Evolutionary conservation across 345 rosid species (phyloP).

Genomic region (Citrus medica): DNA sequence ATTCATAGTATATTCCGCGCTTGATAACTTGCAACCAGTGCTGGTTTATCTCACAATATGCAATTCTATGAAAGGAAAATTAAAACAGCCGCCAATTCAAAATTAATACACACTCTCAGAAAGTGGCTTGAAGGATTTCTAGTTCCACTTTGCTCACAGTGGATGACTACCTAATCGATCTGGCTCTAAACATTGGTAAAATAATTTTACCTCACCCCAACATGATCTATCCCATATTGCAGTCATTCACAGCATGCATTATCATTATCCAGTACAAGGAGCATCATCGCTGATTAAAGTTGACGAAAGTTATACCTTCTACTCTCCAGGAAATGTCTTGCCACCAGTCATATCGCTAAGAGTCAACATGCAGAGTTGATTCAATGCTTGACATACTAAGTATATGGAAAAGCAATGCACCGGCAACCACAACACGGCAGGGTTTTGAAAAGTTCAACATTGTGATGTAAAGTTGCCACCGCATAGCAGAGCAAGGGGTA

Average conservation of each 20-base stretch:
- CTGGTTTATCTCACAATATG: not conserved
- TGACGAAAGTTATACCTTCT: not conserved
- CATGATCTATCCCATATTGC: not conserved
- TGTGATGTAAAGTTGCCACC: not conserved
- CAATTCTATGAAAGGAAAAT: not conserved
- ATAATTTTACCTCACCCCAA: not conserved
- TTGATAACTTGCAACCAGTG: not conserved
- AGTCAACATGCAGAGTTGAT: not conserved
- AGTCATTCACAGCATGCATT: not conserved
- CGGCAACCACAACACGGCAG: not conserved
- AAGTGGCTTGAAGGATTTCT: not conserved
- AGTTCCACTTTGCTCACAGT: not conserved
- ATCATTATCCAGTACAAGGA: not conserved
- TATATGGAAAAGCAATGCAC: not conserved
- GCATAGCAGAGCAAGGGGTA: not conserved
- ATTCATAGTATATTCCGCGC: not conserved
- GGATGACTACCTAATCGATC: not conserved
- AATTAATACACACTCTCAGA: not conserved
- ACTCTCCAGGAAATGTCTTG: not conserved
- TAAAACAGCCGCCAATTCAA: not conserved
- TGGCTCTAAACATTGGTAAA: not conserved
- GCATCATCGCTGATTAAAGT: not conserved
- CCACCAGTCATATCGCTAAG: too few relatives aligned
- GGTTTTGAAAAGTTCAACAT: not conserved
- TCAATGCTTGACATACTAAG: not conserved